Evolutionary conservation across 768 basidiomycete species (phyloP).

Genomic region (Boletus rufocinnamomeus): DNA sequence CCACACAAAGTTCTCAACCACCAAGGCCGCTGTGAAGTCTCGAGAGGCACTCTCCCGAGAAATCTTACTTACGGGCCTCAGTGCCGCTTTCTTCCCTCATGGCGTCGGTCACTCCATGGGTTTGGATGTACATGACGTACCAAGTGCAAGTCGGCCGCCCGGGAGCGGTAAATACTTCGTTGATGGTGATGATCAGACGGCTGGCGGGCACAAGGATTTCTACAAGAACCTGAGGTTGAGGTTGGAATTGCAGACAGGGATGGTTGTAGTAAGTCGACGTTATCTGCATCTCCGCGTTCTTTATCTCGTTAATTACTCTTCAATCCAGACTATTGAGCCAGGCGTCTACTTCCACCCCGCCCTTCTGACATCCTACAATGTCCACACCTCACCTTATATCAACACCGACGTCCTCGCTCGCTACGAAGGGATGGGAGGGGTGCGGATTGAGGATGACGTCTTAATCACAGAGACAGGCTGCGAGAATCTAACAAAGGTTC

Average conservation of each 20-base stretch:
- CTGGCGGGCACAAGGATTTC: constrained; percentile 61
- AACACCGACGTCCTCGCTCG: constrained; percentile 21
- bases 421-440: constrained; percentile 86
- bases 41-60: constrained; percentile 37
- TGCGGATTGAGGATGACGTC: constrained; percentile 92
- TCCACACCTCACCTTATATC: constrained; percentile 55
- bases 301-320: background rate
- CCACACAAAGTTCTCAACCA: background rate
- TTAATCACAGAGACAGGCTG: constrained; percentile 71
- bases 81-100: constrained; percentile 91
- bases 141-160: constrained; percentile 74
- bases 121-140: constrained; percentile 93
- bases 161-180: constrained; percentile 57
- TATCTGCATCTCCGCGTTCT: background rate
- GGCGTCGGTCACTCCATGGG: constrained; percentile 91
- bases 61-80: constrained; percentile 75
- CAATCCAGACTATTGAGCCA: constrained; percentile 80
- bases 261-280: constrained; percentile 77
- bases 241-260: constrained; percentile 67
- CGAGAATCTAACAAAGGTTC: constrained; percentile 85
- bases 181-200: constrained; percentile 73
- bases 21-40: constrained; percentile 12
- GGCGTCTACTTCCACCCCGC: constrained; percentile 86
- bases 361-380: constrained; percentile 65
- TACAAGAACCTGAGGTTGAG: constrained; percentile 82